phyloP scores from a whole-genome alignment of 495 filamentous ascomycete species.

The Thozetella sp. region DNA sequence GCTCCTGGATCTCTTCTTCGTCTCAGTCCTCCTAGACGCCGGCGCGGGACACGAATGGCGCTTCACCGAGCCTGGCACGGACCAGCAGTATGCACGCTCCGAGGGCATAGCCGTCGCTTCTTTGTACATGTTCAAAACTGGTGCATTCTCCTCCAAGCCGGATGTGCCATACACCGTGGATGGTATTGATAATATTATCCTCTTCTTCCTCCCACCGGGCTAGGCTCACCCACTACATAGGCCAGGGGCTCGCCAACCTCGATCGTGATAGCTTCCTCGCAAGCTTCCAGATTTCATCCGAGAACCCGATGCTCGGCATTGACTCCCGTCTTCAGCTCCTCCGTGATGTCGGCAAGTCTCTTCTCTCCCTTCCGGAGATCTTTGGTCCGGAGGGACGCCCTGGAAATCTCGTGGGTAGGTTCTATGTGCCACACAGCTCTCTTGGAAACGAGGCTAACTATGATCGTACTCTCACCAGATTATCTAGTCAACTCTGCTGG shows the following conservation, averaged over 20 bases:
- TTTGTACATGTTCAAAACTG: constrained; percentile 59
- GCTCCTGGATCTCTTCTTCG: constrained; percentile 68
- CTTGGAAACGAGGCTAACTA: not conserved
- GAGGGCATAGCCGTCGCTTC: constrained; percentile 63
- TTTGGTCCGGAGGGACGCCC: constrained; percentile 53
- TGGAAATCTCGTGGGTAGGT: constrained; percentile 56
- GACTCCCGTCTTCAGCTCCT: constrained; percentile 49
- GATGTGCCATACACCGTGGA: constrained; percentile 13
- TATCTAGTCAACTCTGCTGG: constrained; percentile 37
- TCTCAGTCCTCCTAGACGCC: constrained; percentile 70
- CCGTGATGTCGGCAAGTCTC: constrained; percentile 46
- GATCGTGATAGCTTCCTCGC: not conserved
- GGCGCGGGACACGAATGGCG: constrained; percentile 66
- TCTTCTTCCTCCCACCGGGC: no score
- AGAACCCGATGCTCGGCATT: constrained; percentile 55
- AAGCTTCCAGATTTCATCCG: constrained; percentile 46
- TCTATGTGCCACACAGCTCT: no score
- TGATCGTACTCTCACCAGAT: constrained; percentile 38
- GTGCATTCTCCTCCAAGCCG: constrained; percentile 37
- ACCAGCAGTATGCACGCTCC: constrained; percentile 48
- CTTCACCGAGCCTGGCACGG: constrained; percentile 52
- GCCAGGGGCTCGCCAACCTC: not conserved
- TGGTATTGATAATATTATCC: not conserved
- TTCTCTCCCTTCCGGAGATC: constrained; percentile 41
- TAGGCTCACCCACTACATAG: not conserved